Conservation (phyloP, 805 yeast genomes). For the Saccharomycopsis sp. region DNA sequence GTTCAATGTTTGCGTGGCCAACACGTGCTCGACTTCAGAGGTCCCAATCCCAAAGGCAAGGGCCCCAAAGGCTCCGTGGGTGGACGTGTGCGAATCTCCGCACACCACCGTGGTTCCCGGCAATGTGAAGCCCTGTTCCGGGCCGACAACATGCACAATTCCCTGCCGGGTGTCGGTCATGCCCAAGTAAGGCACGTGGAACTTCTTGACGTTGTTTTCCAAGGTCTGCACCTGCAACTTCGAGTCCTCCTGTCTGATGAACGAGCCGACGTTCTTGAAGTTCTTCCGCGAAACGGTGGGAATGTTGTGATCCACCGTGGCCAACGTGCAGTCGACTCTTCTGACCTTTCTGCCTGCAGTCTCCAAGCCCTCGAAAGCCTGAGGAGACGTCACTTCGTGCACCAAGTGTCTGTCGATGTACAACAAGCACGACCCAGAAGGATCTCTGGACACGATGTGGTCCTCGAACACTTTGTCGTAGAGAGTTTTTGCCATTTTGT, state of each 20-base stretch:
- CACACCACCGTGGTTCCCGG: slow-evolving; percentile 99
- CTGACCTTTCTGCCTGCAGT: slow-evolving; percentile 86
- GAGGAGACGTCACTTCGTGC: slow-evolving; percentile 98
- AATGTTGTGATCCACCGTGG: slow-evolving; percentile 95
- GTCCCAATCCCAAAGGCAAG: slow-evolving; percentile 99
- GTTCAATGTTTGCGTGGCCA: slow-evolving; percentile 94
- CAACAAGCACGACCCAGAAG: slow-evolving; percentile 76
- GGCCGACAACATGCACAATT: slow-evolving; percentile 97
- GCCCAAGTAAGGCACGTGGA: slow-evolving; percentile 88
- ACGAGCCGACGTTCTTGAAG: slow-evolving; percentile 66
- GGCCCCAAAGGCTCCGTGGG: slow-evolving; percentile 98
- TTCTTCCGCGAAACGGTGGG: slow-evolving; percentile 85
- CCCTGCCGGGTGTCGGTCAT: slow-evolving; percentile 95
- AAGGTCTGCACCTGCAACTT: slow-evolving; percentile 87
- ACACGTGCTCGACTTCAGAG: slow-evolving; percentile 96
- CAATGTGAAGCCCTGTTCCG: slow-evolving; percentile 96
- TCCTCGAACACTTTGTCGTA: slow-evolving; percentile 96
- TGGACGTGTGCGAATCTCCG: slow-evolving; percentile 98
- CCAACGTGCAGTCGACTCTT: slow-evolving; percentile 87
- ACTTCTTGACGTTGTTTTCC: slow-evolving; percentile 86
- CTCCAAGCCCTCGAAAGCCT: slow-evolving; percentile 92
- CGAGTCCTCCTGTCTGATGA: slow-evolving; percentile 87
- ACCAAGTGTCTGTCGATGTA: slow-evolving; percentile 96
- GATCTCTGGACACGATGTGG: slow-evolving; percentile 87
- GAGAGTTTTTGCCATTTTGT: slow-evolving; percentile 54